Conservation (phyloP, 164 flowering plant species). For the Macadamia tetraphylla region DNA sequence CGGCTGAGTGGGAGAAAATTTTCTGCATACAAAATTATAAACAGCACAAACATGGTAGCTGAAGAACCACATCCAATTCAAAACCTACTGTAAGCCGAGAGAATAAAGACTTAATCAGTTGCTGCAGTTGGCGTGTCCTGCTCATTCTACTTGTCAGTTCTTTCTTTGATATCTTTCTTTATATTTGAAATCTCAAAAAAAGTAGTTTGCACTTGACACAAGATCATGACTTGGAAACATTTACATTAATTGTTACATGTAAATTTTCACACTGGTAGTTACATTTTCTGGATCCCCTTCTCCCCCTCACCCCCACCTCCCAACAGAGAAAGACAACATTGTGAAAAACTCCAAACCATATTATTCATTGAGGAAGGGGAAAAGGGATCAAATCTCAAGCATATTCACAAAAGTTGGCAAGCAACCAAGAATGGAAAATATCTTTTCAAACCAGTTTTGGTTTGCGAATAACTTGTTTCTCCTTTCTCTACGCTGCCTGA, state of each 20-base stretch:
- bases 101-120: slow-evolving; percentile 8
- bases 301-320: background rate
- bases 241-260: slow-evolving; percentile 9
- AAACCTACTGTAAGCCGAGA: slow-evolving; percentile 5
- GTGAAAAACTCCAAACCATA: slow-evolving; percentile 2
- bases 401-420: slow-evolving; percentile 17
- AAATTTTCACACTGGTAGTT: slow-evolving; percentile 6
- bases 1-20: slow-evolving; percentile 9
- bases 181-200: background rate
- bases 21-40: too few relatives aligned
- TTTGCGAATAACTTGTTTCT: slow-evolving; percentile 5
- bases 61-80: slow-evolving; percentile 5
- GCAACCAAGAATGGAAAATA: slow-evolving; percentile 1
- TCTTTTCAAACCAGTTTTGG: slow-evolving; percentile 2
- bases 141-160: too few relatives aligned
- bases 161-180: background rate
- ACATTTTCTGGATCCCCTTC: background rate
- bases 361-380: too few relatives aligned
- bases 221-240: background rate
- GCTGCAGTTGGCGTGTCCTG: background rate
- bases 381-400: too few relatives aligned
- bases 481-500: slow-evolving; percentile 6
- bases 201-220: background rate
- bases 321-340: background rate
- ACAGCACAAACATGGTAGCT: slow-evolving; percentile 8